Conservation (phyloP, 2,329 filamentous ascomycete genomes). For the Pseudogymnoascus sp. region DNA sequence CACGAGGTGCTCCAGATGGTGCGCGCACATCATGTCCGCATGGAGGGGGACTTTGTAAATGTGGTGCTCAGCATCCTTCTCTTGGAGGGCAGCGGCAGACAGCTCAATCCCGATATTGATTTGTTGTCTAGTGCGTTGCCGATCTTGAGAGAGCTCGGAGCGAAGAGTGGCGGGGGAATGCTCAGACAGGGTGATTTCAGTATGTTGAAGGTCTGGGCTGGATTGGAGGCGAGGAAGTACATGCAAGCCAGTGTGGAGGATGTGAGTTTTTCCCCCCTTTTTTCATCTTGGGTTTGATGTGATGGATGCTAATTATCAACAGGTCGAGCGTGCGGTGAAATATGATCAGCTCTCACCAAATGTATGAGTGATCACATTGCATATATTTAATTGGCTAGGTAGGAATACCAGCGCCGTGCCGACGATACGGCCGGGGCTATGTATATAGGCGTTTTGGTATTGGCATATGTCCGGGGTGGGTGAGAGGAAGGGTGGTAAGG, state of each 20-base stretch:
- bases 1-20: slow-evolving; percentile 91
- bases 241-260: slow-evolving; percentile 86
- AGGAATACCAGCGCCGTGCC: neutral
- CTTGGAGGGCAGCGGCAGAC: slow-evolving; percentile 87
- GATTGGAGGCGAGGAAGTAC: slow-evolving; percentile 80
- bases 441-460: slow-evolving; percentile 6
- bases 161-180: slow-evolving; percentile 64
- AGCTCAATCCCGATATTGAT: slow-evolving; percentile 77
- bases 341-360: slow-evolving; percentile 85
- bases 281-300: slow-evolving; percentile 12
- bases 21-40: slow-evolving; percentile 77
- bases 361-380: slow-evolving; percentile 42
- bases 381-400: neutral
- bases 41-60: slow-evolving; percentile 97
- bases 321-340: slow-evolving; percentile 84
- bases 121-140: slow-evolving; percentile 79
- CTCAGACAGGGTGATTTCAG: slow-evolving; percentile 66
- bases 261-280: slow-evolving; percentile 42
- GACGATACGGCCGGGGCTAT: neutral
- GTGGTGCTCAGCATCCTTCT: slow-evolving; percentile 92
- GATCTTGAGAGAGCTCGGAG: slow-evolving; percentile 79
- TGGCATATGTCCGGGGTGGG: neutral
- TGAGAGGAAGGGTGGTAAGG: neutral
- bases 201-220: slow-evolving; percentile 87
- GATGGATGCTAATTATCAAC: slow-evolving; percentile 14